Conservation (phyloP, 2,329 filamentous ascomycete genomes). For the Colletotrichum sojae region DNA sequence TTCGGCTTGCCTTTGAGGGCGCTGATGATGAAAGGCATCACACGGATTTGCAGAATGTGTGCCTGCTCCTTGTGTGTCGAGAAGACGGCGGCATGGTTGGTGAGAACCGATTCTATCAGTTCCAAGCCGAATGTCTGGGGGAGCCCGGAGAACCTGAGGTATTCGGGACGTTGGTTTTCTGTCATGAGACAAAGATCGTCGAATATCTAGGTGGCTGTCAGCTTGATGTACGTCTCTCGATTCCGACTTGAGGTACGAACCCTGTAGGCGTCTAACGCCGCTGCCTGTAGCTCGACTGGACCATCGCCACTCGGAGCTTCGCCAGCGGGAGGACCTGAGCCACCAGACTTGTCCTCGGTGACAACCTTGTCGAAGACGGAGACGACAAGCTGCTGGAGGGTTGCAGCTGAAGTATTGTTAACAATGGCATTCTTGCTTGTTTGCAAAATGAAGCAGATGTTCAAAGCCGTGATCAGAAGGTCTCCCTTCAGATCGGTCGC, state of each 20-base stretch:
- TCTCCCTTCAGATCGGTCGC: constrained; percentile 84
- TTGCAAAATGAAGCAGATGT: constrained; percentile 93
- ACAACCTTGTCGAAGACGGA: constrained; percentile 94
- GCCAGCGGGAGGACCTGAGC: constrained; percentile 71
- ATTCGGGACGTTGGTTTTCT: constrained; percentile 86
- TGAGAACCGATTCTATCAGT: constrained; percentile 90
- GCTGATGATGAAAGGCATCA: constrained; percentile 87
- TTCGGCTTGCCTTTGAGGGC: constrained; percentile 82
- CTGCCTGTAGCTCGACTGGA: constrained; percentile 76
- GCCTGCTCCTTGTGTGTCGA: constrained; percentile 84
- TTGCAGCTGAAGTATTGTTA: constrained; percentile 96
- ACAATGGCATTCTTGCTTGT: constrained; percentile 93
- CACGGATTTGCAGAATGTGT: constrained; percentile 79
- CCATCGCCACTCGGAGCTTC: constrained; percentile 78
- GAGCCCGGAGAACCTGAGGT: constrained; percentile 83
- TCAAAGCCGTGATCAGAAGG: constrained; percentile 84
- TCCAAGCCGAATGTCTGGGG: constrained; percentile 90
- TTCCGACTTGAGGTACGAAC: constrained; percentile 55
- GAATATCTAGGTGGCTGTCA: constrained; percentile 71
- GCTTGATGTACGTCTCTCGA: constrained; percentile 4
- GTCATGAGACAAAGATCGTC: constrained; percentile 91
- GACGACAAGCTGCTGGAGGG: constrained; percentile 92
- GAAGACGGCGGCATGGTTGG: constrained; percentile 88
- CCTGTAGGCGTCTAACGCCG: constrained; percentile 88
- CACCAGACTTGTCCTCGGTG: constrained; percentile 75